Conservation (phyloP, 2,329 filamentous ascomycete genomes). For the Aureobasidium sp. region DNA sequence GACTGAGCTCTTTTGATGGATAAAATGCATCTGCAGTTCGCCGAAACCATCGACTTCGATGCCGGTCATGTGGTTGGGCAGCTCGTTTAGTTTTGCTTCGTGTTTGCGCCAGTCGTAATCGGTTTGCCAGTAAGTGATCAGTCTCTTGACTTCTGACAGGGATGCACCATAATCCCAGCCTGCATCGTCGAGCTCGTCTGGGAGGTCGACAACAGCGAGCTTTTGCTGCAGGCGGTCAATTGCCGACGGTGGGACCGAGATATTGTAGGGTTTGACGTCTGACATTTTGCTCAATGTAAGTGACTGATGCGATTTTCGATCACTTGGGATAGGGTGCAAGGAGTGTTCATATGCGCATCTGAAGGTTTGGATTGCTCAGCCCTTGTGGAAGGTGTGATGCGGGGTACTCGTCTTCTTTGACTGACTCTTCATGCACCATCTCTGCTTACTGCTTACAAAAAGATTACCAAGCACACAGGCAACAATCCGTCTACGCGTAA, state of each 20-base stretch:
- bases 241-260: background rate
- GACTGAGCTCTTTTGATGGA: constrained; percentile 46
- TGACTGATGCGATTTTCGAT: no score
- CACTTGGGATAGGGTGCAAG: no score
- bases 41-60: constrained; percentile 51
- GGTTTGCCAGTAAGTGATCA: constrained; percentile 49
- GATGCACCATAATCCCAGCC: constrained; percentile 53
- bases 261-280: background rate
- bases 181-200: constrained; percentile 32
- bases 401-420: background rate
- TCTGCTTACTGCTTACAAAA: background rate
- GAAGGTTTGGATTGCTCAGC: background rate
- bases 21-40: constrained; percentile 53
- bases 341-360: background rate
- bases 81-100: constrained; percentile 50
- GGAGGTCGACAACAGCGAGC: background rate
- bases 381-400: background rate
- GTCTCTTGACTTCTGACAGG: constrained; percentile 49
- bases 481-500: background rate
- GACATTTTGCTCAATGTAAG: background rate
- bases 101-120: constrained; percentile 52
- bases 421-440: background rate
- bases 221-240: constrained; percentile 7
- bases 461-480: background rate
- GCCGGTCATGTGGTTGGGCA: constrained; percentile 49